phyloP scores from a whole-genome alignment of 148 eudicot genomes.

The Tetragonia tetragonoides region DNA sequence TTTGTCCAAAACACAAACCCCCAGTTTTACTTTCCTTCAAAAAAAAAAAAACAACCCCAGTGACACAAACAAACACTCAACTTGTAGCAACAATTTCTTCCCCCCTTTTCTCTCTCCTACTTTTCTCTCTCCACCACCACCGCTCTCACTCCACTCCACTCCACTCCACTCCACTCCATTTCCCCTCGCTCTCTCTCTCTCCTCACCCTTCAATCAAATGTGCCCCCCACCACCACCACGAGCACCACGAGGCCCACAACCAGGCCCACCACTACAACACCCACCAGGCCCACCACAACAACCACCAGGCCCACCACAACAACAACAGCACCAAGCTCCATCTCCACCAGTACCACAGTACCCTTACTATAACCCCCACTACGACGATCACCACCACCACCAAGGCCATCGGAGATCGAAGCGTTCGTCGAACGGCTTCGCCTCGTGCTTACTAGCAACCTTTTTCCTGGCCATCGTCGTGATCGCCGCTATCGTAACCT shows the following conservation, averaged over 20 bases:
- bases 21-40: too few species aligned
- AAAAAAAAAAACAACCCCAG: too few species aligned
- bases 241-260: too few species aligned
- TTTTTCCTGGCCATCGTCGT: conserved; percentile 50
- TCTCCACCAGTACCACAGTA: conserved; percentile 2
- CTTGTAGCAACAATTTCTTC: background rate
- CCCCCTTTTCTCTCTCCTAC: background rate
- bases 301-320: conserved; percentile 11
- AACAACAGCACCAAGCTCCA: background rate
- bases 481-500: conserved; percentile 35
- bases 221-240: background rate
- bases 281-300: conserved; percentile 1
- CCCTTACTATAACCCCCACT: background rate
- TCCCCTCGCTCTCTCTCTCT: background rate
- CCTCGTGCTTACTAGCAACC: conserved; percentile 73
- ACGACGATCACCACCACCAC: conserved; percentile 5
- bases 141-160: conserved; percentile 13
- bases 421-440: conserved; percentile 32
- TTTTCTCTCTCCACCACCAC: background rate
- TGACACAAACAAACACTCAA: background rate
- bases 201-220: background rate
- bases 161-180: conserved; percentile 13
- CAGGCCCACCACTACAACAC: too few species aligned
- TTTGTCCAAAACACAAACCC: background rate
- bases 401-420: conserved; percentile 32